Percentiles rank a stretch among this genome's conserved stretches.
These are phyloP conservation scores for Lablab purpureus DNA, from an alignment of 306 rosid genomes.

Conservation along the genomic window DNA sequence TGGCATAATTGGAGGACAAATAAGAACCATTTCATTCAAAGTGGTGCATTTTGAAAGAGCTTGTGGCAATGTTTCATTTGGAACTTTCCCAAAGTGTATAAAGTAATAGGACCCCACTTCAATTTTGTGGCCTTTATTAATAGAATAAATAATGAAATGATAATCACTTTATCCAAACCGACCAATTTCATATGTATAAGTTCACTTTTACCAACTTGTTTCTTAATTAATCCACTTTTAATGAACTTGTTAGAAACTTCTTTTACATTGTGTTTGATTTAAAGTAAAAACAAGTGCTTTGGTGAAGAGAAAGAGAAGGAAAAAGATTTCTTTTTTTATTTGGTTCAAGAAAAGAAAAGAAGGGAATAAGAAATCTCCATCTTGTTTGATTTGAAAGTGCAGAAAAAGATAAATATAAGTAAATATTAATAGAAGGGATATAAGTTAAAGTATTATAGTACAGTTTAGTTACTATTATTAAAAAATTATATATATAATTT, in stretches of 20 bases:
- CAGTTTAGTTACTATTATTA: not conserved
- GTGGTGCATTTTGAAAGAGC: not conserved
- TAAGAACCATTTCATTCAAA: slow-evolving; percentile 22
- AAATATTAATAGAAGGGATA: not conserved
- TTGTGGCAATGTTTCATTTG: slow-evolving; percentile 13
- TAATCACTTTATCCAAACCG: not conserved
- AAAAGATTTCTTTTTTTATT: not conserved
- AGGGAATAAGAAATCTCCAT: not conserved
- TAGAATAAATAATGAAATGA: not conserved
- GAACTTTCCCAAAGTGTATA: slow-evolving; percentile 25
- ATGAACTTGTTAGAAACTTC: not conserved
- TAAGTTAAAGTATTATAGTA: not conserved
- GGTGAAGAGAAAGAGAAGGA: not conserved
- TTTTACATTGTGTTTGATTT: not conserved
- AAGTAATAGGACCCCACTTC: slow-evolving; percentile 38
- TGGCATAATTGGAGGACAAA: not conserved
- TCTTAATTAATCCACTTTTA: not conserved
- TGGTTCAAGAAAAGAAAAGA: not conserved
- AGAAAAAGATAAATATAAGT: not conserved
- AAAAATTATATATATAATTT: not conserved
- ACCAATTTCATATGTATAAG: slow-evolving; percentile 1
- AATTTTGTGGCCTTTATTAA: slow-evolving; percentile 9
- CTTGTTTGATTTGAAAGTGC: not conserved
- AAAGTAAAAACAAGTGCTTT: not conserved
- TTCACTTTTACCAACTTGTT: not conserved